These are phyloP conservation scores for Magnolia changhungtana DNA, from an alignment of 164 flowering plant species.

Conservation along the genomic window DNA sequence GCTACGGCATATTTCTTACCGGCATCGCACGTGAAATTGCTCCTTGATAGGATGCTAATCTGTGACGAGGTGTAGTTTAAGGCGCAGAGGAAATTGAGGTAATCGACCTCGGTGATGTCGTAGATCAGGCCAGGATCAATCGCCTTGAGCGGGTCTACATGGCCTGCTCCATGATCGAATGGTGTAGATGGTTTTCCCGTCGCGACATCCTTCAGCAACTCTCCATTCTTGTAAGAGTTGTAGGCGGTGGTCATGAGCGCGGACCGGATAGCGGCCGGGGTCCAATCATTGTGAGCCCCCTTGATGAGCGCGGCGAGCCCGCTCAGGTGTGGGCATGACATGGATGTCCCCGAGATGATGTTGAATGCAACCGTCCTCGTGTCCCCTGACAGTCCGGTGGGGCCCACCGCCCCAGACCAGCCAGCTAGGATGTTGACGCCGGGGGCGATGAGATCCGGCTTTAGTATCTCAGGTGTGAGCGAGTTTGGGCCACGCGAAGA, in stretches of 20 bases:
- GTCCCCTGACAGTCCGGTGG: constrained; percentile 54
- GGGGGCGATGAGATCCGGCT: constrained; percentile 87
- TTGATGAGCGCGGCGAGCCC: constrained; percentile 72
- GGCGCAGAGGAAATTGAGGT: constrained; percentile 73
- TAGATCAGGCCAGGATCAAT: constrained; percentile 89
- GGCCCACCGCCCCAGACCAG: constrained; percentile 65
- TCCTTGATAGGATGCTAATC: constrained; percentile 36
- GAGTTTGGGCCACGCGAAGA: constrained; percentile 78
- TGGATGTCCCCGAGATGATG: constrained; percentile 85
- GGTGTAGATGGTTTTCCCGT: constrained; percentile 66
- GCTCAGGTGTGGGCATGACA: constrained; percentile 88
- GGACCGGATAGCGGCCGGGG: constrained; percentile 72
- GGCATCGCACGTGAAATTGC: constrained; percentile 38
- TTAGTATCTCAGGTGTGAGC: constrained; percentile 59
- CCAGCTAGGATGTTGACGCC: constrained; percentile 87
- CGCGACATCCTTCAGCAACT: constrained; percentile 41
- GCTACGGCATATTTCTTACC: constrained; percentile 39
- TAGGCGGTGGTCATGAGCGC: constrained; percentile 91
- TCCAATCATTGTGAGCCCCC: constrained; percentile 79
- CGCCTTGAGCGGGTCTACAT: constrained; percentile 69
- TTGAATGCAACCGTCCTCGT: constrained; percentile 54
- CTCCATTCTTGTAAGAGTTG: constrained; percentile 45
- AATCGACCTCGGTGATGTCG: constrained; percentile 55
- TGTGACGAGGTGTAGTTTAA: constrained; percentile 43
- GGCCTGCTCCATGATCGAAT: constrained; percentile 80